phyloP scores from a whole-genome alignment of 768 basidiomycete species.

The Dentipellis fragilis region DNA sequence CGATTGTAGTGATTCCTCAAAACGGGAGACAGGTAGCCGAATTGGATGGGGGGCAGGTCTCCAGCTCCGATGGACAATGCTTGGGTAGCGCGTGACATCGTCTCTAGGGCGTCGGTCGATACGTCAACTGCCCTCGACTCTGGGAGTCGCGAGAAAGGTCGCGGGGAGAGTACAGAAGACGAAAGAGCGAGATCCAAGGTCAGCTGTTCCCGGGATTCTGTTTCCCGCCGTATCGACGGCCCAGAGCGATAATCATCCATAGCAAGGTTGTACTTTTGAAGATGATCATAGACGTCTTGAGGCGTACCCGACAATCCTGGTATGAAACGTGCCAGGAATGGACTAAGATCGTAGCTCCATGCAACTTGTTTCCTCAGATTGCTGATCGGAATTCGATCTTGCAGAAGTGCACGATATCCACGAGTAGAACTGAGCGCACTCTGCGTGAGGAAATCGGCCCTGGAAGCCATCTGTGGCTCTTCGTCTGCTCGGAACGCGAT shows the following conservation, averaged over 20 bases:
- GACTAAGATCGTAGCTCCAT: conserved; percentile 45
- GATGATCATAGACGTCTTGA: conserved; percentile 24
- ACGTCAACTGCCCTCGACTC: conserved; percentile 13
- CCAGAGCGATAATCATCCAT: conserved; percentile 27
- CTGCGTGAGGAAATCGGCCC: conserved; percentile 51
- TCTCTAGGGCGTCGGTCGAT: conserved; percentile 30
- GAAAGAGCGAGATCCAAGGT: conserved; percentile 55
- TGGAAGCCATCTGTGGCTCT: conserved; percentile 30
- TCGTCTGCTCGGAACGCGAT: conserved; percentile 44
- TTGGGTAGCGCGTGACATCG: conserved; percentile 42
- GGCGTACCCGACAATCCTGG: conserved; percentile 26
- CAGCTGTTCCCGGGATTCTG: conserved; percentile 49
- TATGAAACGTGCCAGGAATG: conserved; percentile 35
- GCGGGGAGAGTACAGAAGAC: conserved; percentile 42
- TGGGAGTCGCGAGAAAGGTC: conserved; percentile 24
- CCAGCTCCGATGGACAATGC: conserved; percentile 37
- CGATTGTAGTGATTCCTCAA: conserved; percentile 22
- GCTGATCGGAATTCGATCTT: conserved; percentile 34
- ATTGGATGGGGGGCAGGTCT: conserved; percentile 47
- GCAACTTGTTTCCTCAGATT: conserved; percentile 29
- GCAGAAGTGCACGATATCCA: conserved; percentile 42
- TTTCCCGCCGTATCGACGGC: conserved; percentile 36
- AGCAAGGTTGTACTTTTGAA: conserved; percentile 35
- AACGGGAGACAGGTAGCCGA: conserved; percentile 52
- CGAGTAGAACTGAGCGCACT: conserved; percentile 39